Evolutionary conservation across 331 rosid species (phyloP).

Genomic region (Spiraea crenata): DNA sequence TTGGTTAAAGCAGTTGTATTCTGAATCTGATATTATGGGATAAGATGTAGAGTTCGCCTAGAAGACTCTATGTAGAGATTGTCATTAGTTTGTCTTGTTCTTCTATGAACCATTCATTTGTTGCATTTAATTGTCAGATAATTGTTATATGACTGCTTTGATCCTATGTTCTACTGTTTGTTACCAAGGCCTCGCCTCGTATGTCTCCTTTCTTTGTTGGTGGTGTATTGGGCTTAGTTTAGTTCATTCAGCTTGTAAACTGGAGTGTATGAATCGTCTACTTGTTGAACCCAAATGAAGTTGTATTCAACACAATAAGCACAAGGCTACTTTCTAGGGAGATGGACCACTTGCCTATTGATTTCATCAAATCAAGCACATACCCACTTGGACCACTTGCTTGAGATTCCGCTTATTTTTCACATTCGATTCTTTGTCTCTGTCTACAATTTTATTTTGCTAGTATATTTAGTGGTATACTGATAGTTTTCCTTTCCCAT

Average conservation of each 20-base stretch:
- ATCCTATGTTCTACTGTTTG: not conserved
- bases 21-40: not conserved
- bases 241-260: not conserved
- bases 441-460: not conserved
- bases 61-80: not conserved
- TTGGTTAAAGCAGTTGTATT: not conserved
- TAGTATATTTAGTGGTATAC: not conserved
- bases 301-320: not conserved
- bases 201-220: not conserved
- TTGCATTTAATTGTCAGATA: not conserved
- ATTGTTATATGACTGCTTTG: not conserved
- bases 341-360: not conserved
- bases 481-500: constrained; percentile 5
- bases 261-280: not conserved
- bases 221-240: not conserved
- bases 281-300: not conserved
- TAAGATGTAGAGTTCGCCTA: too few species aligned
- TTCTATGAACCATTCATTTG: not conserved
- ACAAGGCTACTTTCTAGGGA: not conserved
- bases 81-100: not conserved
- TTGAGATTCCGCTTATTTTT: too few species aligned
- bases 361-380: too few species aligned
- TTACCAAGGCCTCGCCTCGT: not conserved
- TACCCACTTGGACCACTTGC: too few species aligned
- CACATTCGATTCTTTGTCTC: too few species aligned